Base-by-base conservation (phyloP, 2,329 filamentous ascomycete species). In the Aspergillus pseudoviridinutans region DNA sequence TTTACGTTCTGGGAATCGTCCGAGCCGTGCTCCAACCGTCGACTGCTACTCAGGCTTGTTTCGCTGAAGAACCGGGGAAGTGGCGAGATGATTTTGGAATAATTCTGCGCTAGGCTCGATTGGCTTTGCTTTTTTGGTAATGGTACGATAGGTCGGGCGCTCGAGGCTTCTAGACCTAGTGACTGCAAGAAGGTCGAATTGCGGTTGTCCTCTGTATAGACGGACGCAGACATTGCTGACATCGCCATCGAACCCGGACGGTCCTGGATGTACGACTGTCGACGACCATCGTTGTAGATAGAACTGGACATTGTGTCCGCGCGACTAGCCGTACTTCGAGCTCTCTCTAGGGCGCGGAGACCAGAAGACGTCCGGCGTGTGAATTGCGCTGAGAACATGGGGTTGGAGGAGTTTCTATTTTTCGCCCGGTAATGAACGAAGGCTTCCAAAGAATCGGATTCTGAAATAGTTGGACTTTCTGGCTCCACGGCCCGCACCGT, bases 351-450 rank as follows among this genome's bases (percentile, higher is more conserved):
- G 2, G 71, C 69, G 20, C 73, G 71, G 14, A 70, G 53, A 17
- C 68, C 69, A 6, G 71, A 72, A 3, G 72, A 72, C 8, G 61
- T 63, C 46, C 70, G 70, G 32, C 70, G 71, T 32, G 64, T 69
- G 53, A 69, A 62, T 55, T 74, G 70, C 2, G 69, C 71, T 2
- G 73, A 72, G 57, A 75, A 75, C 49, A 75, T 58, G 2, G 73
- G 73, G 50, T 75, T 75, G 29, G 70, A 63, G 2, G 73, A 74
- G 58, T 75, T 75, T 54, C 73, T 70, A 53, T 66, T 64, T 52
- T 72, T 74, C 46, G 73, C 73, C 3, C 73, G 71, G 47, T 65
- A 69, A 57, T 75, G 72, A 14, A 75, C 71, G 55, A 75, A 75
- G 3, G 72, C 73, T 52, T 75, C 73, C 10, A 75, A 57, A 6